Evolutionary conservation across 129 eudicot genomes (phyloP).

Genomic region (Calendula officinalis): DNA sequence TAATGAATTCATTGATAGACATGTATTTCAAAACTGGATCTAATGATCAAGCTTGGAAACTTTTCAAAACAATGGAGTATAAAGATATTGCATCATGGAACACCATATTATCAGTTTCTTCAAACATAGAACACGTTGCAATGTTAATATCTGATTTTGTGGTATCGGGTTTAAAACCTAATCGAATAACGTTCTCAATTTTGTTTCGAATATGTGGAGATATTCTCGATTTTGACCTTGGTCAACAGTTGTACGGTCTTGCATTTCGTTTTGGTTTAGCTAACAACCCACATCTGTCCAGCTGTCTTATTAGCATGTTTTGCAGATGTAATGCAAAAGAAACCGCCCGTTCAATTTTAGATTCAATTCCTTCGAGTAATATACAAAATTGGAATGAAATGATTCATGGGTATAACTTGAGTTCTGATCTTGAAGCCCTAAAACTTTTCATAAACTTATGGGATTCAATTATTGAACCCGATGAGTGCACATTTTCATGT

Average conservation of each 20-base stretch:
- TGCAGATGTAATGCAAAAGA: constrained; percentile 29
- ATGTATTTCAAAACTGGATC: constrained; percentile 36
- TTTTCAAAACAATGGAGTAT: constrained; percentile 31
- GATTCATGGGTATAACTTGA: constrained; percentile 38
- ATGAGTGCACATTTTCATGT: constrained; percentile 36
- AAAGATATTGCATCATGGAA: constrained; percentile 43
- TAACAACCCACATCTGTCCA: constrained; percentile 12
- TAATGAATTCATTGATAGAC: constrained; percentile 34
- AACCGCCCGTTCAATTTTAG: constrained; percentile 28
- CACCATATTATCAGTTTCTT: constrained; percentile 32
- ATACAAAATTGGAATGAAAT: constrained; percentile 35
- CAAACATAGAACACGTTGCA: constrained; percentile 16
- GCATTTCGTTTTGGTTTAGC: constrained; percentile 30
- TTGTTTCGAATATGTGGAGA: constrained; percentile 38
- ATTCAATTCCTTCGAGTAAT: constrained; percentile 24
- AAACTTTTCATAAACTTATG: constrained; percentile 30
- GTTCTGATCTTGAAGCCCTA: constrained; percentile 25
- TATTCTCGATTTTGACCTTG: constrained; percentile 17
- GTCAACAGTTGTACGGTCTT: constrained; percentile 37
- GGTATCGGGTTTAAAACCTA: constrained; percentile 33
- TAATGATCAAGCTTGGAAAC: constrained; percentile 22
- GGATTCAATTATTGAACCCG: constrained; percentile 23
- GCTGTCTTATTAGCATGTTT: constrained; percentile 37
- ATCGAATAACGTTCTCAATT: constrained; percentile 36
- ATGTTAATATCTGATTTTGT: constrained; percentile 24